Base-by-base conservation (phyloP, 2,329 filamentous ascomycete species). In the Trichoderma atroviride region DNA sequence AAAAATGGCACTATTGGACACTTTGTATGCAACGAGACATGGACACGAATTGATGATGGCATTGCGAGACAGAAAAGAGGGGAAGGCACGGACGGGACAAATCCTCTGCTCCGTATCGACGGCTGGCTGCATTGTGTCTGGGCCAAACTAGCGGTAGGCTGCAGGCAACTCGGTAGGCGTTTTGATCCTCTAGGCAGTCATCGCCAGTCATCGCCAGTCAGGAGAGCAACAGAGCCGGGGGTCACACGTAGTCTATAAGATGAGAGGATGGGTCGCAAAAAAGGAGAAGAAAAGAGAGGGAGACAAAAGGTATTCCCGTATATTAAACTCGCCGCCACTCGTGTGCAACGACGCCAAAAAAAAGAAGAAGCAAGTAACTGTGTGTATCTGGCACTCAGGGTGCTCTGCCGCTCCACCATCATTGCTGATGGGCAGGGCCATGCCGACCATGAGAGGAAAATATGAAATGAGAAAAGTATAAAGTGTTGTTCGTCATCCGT, bases 361-460 rank as follows among this genome's bases (percentile, higher is more conserved):
- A 47, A 57, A 57, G 11, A 58, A 43, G 16, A 19, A 43, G 9
- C 3, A n/a, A 43, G 40, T 43, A 43, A 43, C 19, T n/a, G 27
- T 43, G 35, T 65, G 40, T 65, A 50, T 65, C 43, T 65, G 57
- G 35, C n/a, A 35, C 52, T 65, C 62, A 35, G 53, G 35, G 27
- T 56, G 61, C 61, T 63, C 19, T 47, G 60, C 60, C 31, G 22
- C 60, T 50, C 31, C 53, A 24, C 13, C 61, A 56, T 64, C 52
- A 33, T 31, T 55, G 50, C 33, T 50, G 19, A 64, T 56, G 24
- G 24, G 4, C 31, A 64, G 33, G 31, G 22, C 35, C 55, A 47
- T 61, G 61, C 50, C 50, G 61, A 55, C 14, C 50, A 29, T 35
- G n/a, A 24, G 3, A 64, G 16, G 55, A 13, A n/a, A 43, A 43